Conservation (phyloP, 768 basidiomycete species). For the Phylloporus sp. region DNA sequence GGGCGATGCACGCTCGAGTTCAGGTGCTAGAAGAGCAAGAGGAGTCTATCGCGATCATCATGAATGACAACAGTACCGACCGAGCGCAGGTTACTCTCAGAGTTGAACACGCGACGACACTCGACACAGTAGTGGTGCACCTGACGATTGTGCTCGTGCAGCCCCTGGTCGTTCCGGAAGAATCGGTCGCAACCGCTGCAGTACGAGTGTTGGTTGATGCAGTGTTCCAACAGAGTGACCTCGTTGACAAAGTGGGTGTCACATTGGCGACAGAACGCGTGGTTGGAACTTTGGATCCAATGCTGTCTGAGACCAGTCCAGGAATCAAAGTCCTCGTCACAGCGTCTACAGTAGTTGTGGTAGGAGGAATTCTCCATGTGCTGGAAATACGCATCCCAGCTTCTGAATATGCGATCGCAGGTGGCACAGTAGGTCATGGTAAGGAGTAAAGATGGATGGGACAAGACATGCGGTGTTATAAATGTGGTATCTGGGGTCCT, state of each 20-base stretch:
- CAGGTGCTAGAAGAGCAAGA: conserved; percentile 38
- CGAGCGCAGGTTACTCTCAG: conserved; percentile 14
- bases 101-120: conserved; percentile 43
- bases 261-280: conserved; percentile 54
- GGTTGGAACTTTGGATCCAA: conserved; percentile 45
- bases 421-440: conserved; percentile 29
- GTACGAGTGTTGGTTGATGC: conserved; percentile 36
- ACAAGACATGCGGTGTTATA: not conserved
- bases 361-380: conserved; percentile 34
- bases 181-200: conserved; percentile 42
- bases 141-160: conserved; percentile 50
- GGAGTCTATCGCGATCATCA: not conserved
- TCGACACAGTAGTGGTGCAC: conserved; percentile 39
- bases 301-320: conserved; percentile 43
- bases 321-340: conserved; percentile 43
- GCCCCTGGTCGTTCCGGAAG: conserved; percentile 37
- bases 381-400: conserved; percentile 27
- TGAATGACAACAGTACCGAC: conserved; percentile 3
- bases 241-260: conserved; percentile 37
- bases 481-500: conserved; percentile 19
- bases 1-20: conserved; percentile 50
- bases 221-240: conserved; percentile 39
- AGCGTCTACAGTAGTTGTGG: conserved; percentile 47
- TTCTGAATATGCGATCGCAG: conserved; percentile 38
- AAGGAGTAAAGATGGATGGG: not conserved